Base-by-base conservation (phyloP, 345 rosid genomes). In the Nephelium lappaceum region DNA sequence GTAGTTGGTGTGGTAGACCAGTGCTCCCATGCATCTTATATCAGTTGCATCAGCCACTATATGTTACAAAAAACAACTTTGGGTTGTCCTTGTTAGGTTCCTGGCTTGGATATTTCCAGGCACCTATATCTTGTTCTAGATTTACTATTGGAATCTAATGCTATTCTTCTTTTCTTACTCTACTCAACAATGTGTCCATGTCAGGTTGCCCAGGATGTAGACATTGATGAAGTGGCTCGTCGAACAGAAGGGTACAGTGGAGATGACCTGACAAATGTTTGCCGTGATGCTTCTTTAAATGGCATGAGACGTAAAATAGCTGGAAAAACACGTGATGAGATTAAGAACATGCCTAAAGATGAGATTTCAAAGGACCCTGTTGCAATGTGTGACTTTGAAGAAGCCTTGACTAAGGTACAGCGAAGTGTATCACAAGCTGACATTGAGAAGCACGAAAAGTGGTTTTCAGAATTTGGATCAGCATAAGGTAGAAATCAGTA, bases 281-380 rank as follows among this genome's bases (percentile, higher is more conserved):
- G 99, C 65, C 90, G 99, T 16, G 99, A 96, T 75, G 99, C 99
- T 66, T 96, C 99, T 58, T 86, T 97, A 88, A 94, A 97, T 68
- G 98, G 99, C 58, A 97, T 97, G 99, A 93, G 99, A 86, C 98
- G 98, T 57, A 97, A 97, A 85, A 97, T 97, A 84, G 98, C 98
- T 0, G 99, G 99, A 42, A 94, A 97, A 87, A 97, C 99, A 0
- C 87, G 99, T 19, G 99, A 97, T 25, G 98, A 97, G 91, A 97
- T 97, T 25, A 97, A 94, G 90, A 97, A 91, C 88, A 97, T 97
- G 99, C 70, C 99, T 45, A 94, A 97, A 86, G 99, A 94, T 51
- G 99, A 97, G 75, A 97, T 97, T 42, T 97, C 99, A 5, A 94
- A 94, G 36, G 99, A 97, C 79, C 99, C 99, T 0, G 92, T 97